These are phyloP conservation scores for Amoeboaphelidium occidentale DNA, from an alignment of 371 early-diverging fungal species.

Conservation along the genomic window DNA sequence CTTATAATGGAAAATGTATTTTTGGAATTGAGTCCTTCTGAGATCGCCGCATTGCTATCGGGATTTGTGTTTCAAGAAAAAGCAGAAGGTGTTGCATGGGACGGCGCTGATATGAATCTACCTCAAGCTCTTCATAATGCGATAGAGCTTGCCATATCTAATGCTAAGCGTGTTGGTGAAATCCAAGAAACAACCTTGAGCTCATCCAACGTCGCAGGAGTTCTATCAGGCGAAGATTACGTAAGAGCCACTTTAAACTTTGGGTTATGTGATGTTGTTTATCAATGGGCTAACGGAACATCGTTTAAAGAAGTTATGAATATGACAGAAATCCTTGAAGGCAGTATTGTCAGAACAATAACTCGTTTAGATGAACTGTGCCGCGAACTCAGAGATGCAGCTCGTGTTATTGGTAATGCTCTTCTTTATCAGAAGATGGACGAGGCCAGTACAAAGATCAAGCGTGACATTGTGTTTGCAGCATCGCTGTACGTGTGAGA, in stretches of 20 bases:
- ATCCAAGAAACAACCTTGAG: constrained; percentile 28
- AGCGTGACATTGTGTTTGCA: constrained; percentile 97
- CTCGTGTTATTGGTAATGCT: constrained; percentile 81
- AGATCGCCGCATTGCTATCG: constrained; percentile 83
- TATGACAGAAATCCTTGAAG: constrained; percentile 86
- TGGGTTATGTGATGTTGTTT: constrained; percentile 87
- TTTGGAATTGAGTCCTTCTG: constrained; percentile 61
- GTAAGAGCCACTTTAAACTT: constrained; percentile 18
- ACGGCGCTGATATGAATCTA: too few relatives aligned
- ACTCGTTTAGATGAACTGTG: constrained; percentile 91
- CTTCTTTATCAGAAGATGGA: constrained; percentile 85
- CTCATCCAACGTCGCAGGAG: constrained; percentile 46
- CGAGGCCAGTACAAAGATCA: constrained; percentile 65
- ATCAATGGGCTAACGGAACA: constrained; percentile 92
- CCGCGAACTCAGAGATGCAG: constrained; percentile 78
- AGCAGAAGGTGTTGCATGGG: too few relatives aligned
- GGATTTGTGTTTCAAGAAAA: constrained; percentile 93
- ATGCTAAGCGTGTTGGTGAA: constrained; percentile 8
- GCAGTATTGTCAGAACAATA: constrained; percentile 90
- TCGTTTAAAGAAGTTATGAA: constrained; percentile 82
- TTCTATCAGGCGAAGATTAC: constrained; percentile 15
- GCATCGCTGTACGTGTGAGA: constrained; percentile 74
- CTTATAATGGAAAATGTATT: constrained; percentile 90
- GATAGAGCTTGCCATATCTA: too few relatives aligned
- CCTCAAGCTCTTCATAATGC: too few relatives aligned